Base-by-base conservation (phyloP, 1,284 basidiomycete genomes). In the Puccinia sorghi region DNA sequence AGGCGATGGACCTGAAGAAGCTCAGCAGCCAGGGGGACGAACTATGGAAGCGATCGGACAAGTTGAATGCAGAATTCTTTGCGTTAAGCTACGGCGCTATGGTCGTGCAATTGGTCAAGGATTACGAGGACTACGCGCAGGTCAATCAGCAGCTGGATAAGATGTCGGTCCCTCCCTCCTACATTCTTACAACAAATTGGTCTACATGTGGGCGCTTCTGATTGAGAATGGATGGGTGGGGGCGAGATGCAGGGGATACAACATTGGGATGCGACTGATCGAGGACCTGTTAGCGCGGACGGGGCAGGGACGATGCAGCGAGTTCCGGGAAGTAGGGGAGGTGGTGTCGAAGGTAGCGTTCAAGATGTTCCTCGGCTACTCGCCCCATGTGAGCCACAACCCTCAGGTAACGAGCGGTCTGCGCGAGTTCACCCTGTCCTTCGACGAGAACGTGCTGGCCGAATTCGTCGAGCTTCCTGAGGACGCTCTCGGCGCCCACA, bases 381-480 rank as follows among this genome's bases (percentile, higher is more conserved):
- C 92, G 0, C 97, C 97, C 0, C 87, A 86, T 39, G 88, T 98
- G 69, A 89, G 90, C 9, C 93, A 96, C 82, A 87, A 81, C 69
- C 88, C 81, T 83, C 86, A 77, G 74, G 74, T 76, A 11, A 80
- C 80, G 3, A 79, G 72, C 61, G 76, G 67, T 7, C 80, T 81
- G 71, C 81, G 81, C 11, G 87, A 88, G 66, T 98, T 99, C 84
- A 90, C 90, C 12, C 87, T 99, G 75, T 91, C 90, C 0, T 87
- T 99, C 17, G 94, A 98, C 77, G 97, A 99, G 84, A 99, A 99
- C 84, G 97, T 97, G 0, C 85, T 99, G 72, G 90, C 94, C 9
- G 97, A 99, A 83, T 99, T 99, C 84, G 96, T 97, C 50, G 97
- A 99, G 84, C 87, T 99, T 59, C 97, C 97, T 0, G 91, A 93